Base-by-base conservation (phyloP, 139 green algal genomes). In the Mychonastes homosphaera region DNA sequence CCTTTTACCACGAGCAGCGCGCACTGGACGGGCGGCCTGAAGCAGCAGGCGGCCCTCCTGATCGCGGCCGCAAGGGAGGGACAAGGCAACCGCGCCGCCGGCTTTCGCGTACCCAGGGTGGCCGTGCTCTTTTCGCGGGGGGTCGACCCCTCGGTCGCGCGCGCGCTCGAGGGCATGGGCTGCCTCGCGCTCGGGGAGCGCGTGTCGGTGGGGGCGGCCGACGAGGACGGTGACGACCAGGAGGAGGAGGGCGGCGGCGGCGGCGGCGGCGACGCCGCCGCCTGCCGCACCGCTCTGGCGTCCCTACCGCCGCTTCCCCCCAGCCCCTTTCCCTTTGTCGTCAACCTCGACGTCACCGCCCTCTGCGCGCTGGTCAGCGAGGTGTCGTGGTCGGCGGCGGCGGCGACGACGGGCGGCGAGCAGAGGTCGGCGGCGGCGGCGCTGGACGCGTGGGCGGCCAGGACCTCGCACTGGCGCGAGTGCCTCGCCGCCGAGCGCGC, bases 351-450 rank as follows among this genome's bases (percentile, higher is more conserved):
- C 61, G 71, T 79, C 1, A 84, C 78, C 19, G 66, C 70, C 2
- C 62, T 86, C 38, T 86, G 79, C 54, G 79, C 70, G 2, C 63
- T 86, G 43, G 75, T 83, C 34, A 68, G 43, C 21, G 63, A 85
- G 47, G 51, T 77, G 0, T 67, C 38, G 6, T 62, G 59, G 38
- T 21, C 45, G 57, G 21, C 24, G 35, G 1, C 26, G 7, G 26
- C 38, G 29, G 26, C 48, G 64, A n/a, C 48, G 34, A 70, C 58
- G 63, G 55, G 34, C 9, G 13, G 3, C 16, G 30, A 18, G 16
- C 36, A 39, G 30, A 48, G 41, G 41, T 15, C 41, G 41, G 10
- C 7, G 6, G 40, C 61, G 9, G 36, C 43, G 40, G 26, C 44
- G 3, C 13, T 77, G 24, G 35, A 48, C 13, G 38, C 44, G 4